Evolutionary conservation across 495 filamentous ascomycete species (phyloP).

Genomic region (Penicillium maclennaniae): DNA sequence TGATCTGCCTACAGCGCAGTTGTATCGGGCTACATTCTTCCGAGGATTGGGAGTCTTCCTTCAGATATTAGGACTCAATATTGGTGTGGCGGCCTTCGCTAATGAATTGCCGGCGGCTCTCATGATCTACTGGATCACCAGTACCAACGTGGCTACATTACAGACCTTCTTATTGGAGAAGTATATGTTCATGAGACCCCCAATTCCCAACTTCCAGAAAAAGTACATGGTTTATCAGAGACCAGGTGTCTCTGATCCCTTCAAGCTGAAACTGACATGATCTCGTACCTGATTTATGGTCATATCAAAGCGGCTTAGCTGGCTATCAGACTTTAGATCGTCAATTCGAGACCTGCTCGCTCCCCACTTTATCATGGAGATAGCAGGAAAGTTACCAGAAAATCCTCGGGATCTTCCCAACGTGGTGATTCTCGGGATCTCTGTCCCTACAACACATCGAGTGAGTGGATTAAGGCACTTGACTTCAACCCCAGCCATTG

Average conservation of each 20-base stretch:
- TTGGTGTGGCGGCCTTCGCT: constrained; percentile 30
- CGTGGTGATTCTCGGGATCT: not conserved
- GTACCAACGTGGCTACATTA: constrained; percentile 40
- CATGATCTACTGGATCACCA: constrained; percentile 69
- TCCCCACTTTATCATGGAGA: not conserved
- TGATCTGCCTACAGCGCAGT: constrained; percentile 24
- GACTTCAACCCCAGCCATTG: not conserved
- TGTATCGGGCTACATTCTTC: constrained; percentile 18
- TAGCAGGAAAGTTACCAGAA: not conserved
- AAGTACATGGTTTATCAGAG: constrained; percentile 16
- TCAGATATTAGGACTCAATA: constrained; percentile 29
- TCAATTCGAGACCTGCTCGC: not conserved
- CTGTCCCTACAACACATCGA: not conserved
- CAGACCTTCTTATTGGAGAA: constrained; percentile 36
- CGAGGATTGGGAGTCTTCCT: constrained; percentile 24
- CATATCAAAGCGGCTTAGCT: not conserved
- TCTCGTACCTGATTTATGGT: not conserved
- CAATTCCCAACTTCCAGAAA: constrained; percentile 18
- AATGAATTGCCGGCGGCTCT: constrained; percentile 56
- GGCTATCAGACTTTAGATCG: not conserved
- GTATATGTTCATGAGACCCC: constrained; percentile 29
- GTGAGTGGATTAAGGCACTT: not conserved
- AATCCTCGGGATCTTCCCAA: not conserved
- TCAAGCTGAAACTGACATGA: constrained; percentile 17
- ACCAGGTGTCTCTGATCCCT: constrained; percentile 14